phyloP scores from a whole-genome alignment of 1,139 yeast species.

The Scheffersomyces stambukii region DNA sequence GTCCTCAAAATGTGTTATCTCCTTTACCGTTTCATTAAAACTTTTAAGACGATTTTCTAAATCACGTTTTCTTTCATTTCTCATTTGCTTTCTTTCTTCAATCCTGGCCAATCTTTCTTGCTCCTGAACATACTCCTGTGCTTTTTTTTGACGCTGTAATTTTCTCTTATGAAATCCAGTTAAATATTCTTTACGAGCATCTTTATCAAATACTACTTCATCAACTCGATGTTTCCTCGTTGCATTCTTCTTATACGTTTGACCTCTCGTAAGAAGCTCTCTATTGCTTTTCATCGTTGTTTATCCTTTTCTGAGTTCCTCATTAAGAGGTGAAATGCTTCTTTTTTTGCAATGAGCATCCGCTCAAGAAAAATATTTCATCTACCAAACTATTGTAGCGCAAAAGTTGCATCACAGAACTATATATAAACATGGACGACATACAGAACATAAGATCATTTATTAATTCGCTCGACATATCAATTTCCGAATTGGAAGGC shows the following conservation, averaged over 20 bases:
- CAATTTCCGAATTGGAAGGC: slow-evolving; percentile 28
- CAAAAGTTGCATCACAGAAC: no score
- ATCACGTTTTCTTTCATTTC: slow-evolving; percentile 67
- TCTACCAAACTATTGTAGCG: no score
- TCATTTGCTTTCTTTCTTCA: slow-evolving; percentile 68
- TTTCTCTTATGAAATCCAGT: slow-evolving; percentile 97
- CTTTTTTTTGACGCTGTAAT: slow-evolving; percentile 80
- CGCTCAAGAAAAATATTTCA: background rate
- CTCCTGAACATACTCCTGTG: slow-evolving; percentile 69
- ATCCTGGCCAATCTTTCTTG: slow-evolving; percentile 68
- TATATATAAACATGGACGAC: slow-evolving; percentile 44
- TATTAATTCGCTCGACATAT: slow-evolving; percentile 22
- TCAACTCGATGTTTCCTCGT: slow-evolving; percentile 65
- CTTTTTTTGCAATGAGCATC: background rate
- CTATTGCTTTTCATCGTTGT: slow-evolving; percentile 48
- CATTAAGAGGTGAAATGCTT: no score
- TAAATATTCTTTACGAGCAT: slow-evolving; percentile 69
- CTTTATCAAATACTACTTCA: slow-evolving; percentile 78
- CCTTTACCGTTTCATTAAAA: slow-evolving; percentile 52
- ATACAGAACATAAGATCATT: slow-evolving; percentile 26
- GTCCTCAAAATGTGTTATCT: slow-evolving; percentile 28
- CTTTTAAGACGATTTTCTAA: slow-evolving; percentile 59
- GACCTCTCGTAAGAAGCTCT: slow-evolving; percentile 85
- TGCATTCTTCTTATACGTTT: slow-evolving; percentile 66
- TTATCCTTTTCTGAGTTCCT: no score